Conservation (phyloP, 306 rosid genomes). For the Sechiopsis laciniata region DNA sequence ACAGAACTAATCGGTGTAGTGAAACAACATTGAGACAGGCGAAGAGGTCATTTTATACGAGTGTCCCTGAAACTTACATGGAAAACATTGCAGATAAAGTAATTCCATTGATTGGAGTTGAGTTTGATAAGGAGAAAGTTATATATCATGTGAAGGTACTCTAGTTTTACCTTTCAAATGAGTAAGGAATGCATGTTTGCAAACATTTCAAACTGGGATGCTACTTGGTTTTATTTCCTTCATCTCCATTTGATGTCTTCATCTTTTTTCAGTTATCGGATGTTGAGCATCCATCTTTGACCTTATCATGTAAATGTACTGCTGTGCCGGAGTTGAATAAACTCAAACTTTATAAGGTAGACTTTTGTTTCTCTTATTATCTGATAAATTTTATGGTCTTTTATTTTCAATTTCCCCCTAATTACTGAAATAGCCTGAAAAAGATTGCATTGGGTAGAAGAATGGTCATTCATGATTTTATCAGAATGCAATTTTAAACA, state of each 20-base stretch:
- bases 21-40: slow-evolving; percentile 20
- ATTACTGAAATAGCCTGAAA: neutral
- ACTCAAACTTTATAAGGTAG: slow-evolving; percentile 40
- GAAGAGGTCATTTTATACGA: slow-evolving; percentile 34
- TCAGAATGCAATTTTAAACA: neutral
- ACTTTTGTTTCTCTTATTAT: slow-evolving; percentile 6
- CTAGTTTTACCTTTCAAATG: slow-evolving; percentile 14
- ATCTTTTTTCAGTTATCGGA: slow-evolving; percentile 30
- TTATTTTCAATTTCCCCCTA: neutral
- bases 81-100: slow-evolving; percentile 29
- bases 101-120: slow-evolving; percentile 25
- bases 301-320: slow-evolving; percentile 36
- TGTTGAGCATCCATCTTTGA: slow-evolving; percentile 26
- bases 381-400: neutral
- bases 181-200: neutral
- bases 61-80: slow-evolving; percentile 29
- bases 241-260: neutral
- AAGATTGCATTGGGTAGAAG: neutral
- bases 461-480: neutral
- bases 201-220: neutral
- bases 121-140: slow-evolving; percentile 39
- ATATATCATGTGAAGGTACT: slow-evolving; percentile 38
- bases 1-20: slow-evolving; percentile 1
- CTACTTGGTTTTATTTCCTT: neutral
- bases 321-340: slow-evolving; percentile 27